Conservation (phyloP, 2,329 filamentous ascomycete genomes). For the Phoma sp. region DNA sequence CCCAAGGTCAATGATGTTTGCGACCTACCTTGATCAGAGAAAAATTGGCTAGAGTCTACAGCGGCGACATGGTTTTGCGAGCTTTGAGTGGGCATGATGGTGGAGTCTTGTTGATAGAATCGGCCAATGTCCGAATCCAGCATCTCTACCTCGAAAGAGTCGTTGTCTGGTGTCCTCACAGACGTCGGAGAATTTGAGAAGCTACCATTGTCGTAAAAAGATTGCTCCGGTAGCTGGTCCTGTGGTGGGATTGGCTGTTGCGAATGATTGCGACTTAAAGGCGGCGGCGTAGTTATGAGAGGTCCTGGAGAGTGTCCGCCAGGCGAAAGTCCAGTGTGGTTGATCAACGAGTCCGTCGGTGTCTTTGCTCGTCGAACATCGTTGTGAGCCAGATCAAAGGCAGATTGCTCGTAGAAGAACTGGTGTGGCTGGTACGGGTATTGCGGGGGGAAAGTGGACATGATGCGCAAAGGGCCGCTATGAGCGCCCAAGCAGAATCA, state of each 20-base stretch:
- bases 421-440: constrained; percentile 31
- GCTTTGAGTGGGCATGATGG: constrained; percentile 34
- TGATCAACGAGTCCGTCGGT: constrained; percentile 42
- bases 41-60: constrained; percentile 30
- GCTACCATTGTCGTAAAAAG: constrained; percentile 42
- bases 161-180: constrained; percentile 43
- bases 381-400: constrained; percentile 32
- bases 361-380: constrained; percentile 40
- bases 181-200: constrained; percentile 45
- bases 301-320: constrained; percentile 41
- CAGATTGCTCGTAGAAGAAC: constrained; percentile 27
- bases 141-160: constrained; percentile 42
- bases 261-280: constrained; percentile 40
- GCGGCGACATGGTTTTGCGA: constrained; percentile 30
- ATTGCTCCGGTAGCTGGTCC: constrained; percentile 39
- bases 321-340: constrained; percentile 43
- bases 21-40: constrained; percentile 34
- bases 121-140: constrained; percentile 38
- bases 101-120: constrained; percentile 35
- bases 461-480: constrained; percentile 33
- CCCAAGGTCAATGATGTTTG: not conserved
- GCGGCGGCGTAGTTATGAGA: constrained; percentile 41
- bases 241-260: constrained; percentile 35
- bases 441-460: constrained; percentile 37
- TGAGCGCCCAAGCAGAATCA: constrained; percentile 28